A percentile compares a stretch with the other conserved stretches of the same genome.
These are phyloP conservation scores for Zoysia pacifica DNA, from an alignment of 176 grass and related monocot species.

Conservation along the genomic window DNA sequence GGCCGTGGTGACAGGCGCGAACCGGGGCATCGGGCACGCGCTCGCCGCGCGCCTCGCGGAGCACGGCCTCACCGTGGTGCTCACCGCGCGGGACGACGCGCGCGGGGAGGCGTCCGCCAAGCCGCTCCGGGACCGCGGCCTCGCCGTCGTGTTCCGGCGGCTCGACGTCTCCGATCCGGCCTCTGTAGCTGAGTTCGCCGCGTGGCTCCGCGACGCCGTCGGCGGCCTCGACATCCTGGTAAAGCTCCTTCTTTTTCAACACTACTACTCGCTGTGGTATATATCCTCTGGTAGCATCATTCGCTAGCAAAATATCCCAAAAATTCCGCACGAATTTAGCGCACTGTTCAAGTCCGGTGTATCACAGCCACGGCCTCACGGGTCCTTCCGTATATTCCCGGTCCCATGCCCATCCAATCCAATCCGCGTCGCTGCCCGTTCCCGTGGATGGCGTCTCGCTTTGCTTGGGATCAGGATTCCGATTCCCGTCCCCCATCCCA, in stretches of 20 bases:
- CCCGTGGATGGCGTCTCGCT: background rate
- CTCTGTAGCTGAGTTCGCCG: slow-evolving; percentile 63
- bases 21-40: too few species aligned
- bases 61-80: slow-evolving; percentile 76
- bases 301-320: too few species aligned
- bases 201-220: slow-evolving; percentile 54
- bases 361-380: too few species aligned
- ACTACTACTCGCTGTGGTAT: too few species aligned
- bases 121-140: slow-evolving; percentile 48
- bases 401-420: background rate
- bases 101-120: slow-evolving; percentile 63
- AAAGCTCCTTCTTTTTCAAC: background rate
- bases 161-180: slow-evolving; percentile 68
- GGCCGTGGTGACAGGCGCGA: background rate
- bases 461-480: background rate
- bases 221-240: slow-evolving; percentile 88
- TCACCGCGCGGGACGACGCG: slow-evolving; percentile 68
- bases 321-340: too few species aligned
- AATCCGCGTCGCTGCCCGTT: background rate
- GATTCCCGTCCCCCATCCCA: background rate
- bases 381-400: too few species aligned
- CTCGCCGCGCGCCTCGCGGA: too few species aligned
- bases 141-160: slow-evolving; percentile 48
- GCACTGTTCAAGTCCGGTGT: background rate
- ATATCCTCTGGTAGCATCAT: too few species aligned